Evolutionary conservation across 2,329 filamentous ascomycete species (phyloP).

Genomic region (Penicillium sp.): DNA sequence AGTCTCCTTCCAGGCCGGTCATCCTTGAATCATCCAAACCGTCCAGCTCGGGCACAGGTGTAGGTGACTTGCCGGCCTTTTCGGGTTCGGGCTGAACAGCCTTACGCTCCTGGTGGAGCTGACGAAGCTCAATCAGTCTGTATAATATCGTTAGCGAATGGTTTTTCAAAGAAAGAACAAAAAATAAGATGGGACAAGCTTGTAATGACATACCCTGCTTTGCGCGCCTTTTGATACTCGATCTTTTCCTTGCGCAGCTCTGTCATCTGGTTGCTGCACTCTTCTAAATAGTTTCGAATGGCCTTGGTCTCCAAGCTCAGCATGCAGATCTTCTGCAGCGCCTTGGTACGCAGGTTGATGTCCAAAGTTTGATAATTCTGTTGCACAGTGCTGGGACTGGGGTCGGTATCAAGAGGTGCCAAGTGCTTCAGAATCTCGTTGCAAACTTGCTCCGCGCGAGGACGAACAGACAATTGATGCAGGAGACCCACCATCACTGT

Average conservation of each 20-base stretch:
- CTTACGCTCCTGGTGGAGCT: slow-evolving; percentile 50
- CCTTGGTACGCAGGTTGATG: slow-evolving; percentile 77
- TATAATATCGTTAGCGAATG: slow-evolving; percentile 13
- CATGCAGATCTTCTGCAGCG: slow-evolving; percentile 82
- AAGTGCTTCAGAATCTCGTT: slow-evolving; percentile 78
- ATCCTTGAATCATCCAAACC: slow-evolving; percentile 41
- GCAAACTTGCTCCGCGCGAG: slow-evolving; percentile 68
- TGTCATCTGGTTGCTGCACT: slow-evolving; percentile 93
- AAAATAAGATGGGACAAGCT: too few relatives aligned
- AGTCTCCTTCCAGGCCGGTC: slow-evolving; percentile 59
- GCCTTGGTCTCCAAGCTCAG: slow-evolving; percentile 83
- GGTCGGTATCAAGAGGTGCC: slow-evolving; percentile 74
- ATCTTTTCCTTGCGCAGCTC: slow-evolving; percentile 94
- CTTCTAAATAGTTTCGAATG: slow-evolving; percentile 84
- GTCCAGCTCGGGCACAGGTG: slow-evolving; percentile 44
- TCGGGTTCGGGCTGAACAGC: slow-evolving; percentile 47
- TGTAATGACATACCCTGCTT: slow-evolving; percentile 53
- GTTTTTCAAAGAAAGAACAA: background rate
- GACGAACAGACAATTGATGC: slow-evolving; percentile 77
- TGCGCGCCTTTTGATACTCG: slow-evolving; percentile 79
- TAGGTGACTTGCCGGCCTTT: slow-evolving; percentile 41
- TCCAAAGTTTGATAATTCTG: slow-evolving; percentile 74
- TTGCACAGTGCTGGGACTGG: slow-evolving; percentile 72
- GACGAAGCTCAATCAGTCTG: slow-evolving; percentile 48
- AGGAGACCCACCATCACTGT: slow-evolving; percentile 83